A percentile compares a stretch with the other conserved stretches of the same genome.
phyloP scores from a whole-genome alignment of 495 filamentous ascomycete genomes.

The Chaetomium tenue region DNA sequence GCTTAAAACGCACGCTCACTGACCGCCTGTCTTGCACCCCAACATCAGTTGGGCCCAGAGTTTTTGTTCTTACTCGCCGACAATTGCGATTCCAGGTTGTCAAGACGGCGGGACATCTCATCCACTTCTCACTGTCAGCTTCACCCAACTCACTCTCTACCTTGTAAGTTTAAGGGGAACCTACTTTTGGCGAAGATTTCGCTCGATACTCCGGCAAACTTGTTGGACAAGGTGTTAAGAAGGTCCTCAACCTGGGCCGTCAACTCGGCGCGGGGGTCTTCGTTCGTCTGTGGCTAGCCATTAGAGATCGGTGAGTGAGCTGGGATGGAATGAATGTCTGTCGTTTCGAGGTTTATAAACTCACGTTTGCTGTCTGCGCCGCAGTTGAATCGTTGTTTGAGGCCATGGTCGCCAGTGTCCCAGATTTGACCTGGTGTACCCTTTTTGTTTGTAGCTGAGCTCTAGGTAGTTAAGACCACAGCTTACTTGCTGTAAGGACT shows the following conservation, averaged over 20 bases:
- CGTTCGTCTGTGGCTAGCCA: constrained; percentile 32
- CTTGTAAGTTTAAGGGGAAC: constrained; percentile 28
- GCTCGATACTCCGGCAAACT: constrained; percentile 75
- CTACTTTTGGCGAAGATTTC: constrained; percentile 87
- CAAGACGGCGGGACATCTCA: constrained; percentile 87
- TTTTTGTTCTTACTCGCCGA: constrained; percentile 51
- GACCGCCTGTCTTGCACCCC: neutral
- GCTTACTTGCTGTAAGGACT: neutral
- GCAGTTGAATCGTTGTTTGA: constrained; percentile 33
- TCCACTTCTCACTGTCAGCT: constrained; percentile 62
- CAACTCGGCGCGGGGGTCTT: constrained; percentile 58
- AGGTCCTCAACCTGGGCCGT: constrained; percentile 79
- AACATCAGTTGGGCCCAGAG: constrained; percentile 14
- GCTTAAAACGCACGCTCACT: neutral
- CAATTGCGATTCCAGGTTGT: constrained; percentile 78
- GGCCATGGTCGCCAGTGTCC: constrained; percentile 27
- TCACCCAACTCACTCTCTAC: neutral
- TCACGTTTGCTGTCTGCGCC: constrained; percentile 37
- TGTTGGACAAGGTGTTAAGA: constrained; percentile 75
- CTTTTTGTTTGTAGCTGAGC: too few species aligned
- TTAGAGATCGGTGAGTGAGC: neutral
- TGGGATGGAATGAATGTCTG: too few species aligned
- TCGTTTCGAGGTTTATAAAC: constrained; percentile 15
- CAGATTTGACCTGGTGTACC: neutral
- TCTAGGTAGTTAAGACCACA: too few species aligned